phyloP scores from a whole-genome alignment of 306 rosid genomes.

The Aeschynomene evenia region DNA sequence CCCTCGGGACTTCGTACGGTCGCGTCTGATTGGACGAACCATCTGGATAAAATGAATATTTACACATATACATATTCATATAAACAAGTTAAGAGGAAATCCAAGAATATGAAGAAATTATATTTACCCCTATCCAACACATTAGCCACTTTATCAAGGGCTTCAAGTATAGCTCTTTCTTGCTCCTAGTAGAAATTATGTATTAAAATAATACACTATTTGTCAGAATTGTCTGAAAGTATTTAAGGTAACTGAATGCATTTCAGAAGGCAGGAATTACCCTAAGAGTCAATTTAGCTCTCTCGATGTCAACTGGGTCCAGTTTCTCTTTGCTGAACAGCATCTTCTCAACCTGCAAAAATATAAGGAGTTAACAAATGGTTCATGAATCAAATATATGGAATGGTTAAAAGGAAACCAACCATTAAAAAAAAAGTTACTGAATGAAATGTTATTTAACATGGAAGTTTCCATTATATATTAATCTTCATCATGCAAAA shows the following conservation, averaged over 20 bases:
- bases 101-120: constrained; percentile 9
- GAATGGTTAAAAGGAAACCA: constrained; percentile 9
- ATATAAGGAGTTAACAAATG: not conserved
- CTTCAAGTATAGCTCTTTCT: constrained; percentile 41
- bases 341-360: constrained; percentile 39
- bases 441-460: not conserved
- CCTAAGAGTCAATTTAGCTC: constrained; percentile 29
- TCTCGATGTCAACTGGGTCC: constrained; percentile 34
- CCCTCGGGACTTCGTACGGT: not conserved
- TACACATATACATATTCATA: not conserved
- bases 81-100: constrained; percentile 1
- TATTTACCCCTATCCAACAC: constrained; percentile 27
- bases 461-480: not conserved
- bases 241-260: constrained; percentile 7
- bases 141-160: constrained; percentile 36
- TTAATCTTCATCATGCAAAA: not conserved
- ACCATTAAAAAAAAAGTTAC: not conserved
- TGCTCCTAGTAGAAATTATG: constrained; percentile 39
- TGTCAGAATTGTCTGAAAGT: constrained; percentile 4
- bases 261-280: constrained; percentile 30
- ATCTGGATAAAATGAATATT: constrained; percentile 24
- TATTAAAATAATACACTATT: constrained; percentile 13
- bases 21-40: constrained; percentile 22
- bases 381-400: constrained; percentile 7
- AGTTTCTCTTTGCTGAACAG: constrained; percentile 30